phyloP scores from a whole-genome alignment of 768 basidiomycete genomes.

The Crepidotus variabilis region DNA sequence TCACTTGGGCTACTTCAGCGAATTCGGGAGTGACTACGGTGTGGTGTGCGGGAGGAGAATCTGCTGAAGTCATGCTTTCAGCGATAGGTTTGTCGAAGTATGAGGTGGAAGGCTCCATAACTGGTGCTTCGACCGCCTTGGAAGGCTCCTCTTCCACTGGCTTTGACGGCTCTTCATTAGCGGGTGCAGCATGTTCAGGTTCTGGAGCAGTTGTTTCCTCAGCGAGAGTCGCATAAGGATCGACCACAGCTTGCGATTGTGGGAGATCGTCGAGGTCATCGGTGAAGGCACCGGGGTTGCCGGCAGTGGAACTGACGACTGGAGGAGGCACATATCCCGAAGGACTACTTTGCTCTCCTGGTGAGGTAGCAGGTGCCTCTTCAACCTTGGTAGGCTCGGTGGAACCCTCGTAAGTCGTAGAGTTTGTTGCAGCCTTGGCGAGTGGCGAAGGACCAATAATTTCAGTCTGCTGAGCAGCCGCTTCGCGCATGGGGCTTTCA shows the following conservation, averaged over 20 bases:
- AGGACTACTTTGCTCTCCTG: conserved; percentile 20
- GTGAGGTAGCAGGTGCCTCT: conserved; percentile 4
- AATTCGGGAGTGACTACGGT: conserved; percentile 10
- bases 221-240: conserved; percentile 23
- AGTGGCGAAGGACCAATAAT: conserved; percentile 40
- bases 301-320: conserved; percentile 32
- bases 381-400: conserved; percentile 5
- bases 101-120: conserved; percentile 17
- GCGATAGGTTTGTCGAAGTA: conserved; percentile 27
- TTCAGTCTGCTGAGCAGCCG: conserved; percentile 28
- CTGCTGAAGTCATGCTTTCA: conserved; percentile 18
- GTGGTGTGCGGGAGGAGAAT: conserved; percentile 1
- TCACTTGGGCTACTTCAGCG: conserved; percentile 15
- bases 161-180: neutral
- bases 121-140: neutral
- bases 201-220: conserved; percentile 5
- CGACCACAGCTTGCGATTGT: conserved; percentile 22
- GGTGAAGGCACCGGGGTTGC: conserved; percentile 49
- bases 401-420: conserved; percentile 1
- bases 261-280: conserved; percentile 46
- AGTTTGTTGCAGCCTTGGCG: conserved; percentile 23
- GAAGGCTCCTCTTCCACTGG: neutral
- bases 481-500: conserved; percentile 64
- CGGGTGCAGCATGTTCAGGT: neutral
- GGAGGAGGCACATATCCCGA: conserved; percentile 35